Base-by-base conservation (phyloP, 768 basidiomycete species). In the Auricularia cornea region DNA sequence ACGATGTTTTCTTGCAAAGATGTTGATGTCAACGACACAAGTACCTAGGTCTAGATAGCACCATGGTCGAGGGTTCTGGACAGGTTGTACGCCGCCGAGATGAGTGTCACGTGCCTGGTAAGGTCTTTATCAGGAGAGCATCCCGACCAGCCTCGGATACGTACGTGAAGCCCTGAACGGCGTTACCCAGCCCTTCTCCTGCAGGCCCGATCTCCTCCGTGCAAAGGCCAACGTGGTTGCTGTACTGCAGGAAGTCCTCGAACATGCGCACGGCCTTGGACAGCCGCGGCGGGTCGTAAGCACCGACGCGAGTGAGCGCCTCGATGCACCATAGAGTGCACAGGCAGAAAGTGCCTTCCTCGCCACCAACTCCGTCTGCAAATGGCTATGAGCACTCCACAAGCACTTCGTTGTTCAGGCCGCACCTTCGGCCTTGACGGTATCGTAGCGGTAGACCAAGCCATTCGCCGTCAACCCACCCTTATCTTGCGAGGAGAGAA, bases 321-420 rank as follows among this genome's bases (percentile, higher is more conserved):
- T 98, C 94, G 51, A 96, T 78, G 66, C 88, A 89, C 90, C 89
- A 92, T 6, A 92, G 73, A 0, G 90, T 92, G 70, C 92, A 94
- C 57, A 98, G 77, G 65, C 92, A 92, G 76, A 98, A 97, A 0
- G 91, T 94, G 2, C 95, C 95, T 74, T 97, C 95, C 66, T 96
- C 92, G 1, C 95, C 94, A 1, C 96, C 95, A 14, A 98, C 93
- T 38, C 35, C 35, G 35, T 38, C 35, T 6, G 96, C 96, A 68
- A 98, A 11, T 93, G 81, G 68, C 87, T 88, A 90, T 92, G 66
- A n/a, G 26, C 18, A 59, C 6, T 60, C 3, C 64, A 66, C 44
- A 66, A 60, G 59, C 18, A 28, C n/a, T 11, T 3, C 52, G 33
- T 26, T 16, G 14, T 41, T 51, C 40, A 33, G n/a, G 28, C 12